These are phyloP conservation scores for Prinsepia uniflora DNA, from an alignment of 306 rosid species.

Conservation along the genomic window DNA sequence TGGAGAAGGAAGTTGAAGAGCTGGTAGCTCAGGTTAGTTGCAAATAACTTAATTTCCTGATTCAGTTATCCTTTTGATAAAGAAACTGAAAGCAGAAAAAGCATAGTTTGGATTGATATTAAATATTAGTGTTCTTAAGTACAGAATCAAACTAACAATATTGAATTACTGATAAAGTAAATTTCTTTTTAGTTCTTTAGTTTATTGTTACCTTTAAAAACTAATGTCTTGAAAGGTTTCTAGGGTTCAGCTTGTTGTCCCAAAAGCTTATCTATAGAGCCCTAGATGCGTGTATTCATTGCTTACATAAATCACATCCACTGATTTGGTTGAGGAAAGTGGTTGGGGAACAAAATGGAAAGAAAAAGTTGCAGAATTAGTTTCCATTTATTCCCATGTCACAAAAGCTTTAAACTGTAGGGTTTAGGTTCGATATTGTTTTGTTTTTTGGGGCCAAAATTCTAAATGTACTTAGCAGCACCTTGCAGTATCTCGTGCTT, in stretches of 20 bases:
- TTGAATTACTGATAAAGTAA: background rate
- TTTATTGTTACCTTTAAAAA: background rate
- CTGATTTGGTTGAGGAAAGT: background rate
- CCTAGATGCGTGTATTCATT: background rate
- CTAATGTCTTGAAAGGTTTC: background rate
- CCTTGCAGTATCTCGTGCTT: too few relatives aligned
- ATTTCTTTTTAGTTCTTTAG: background rate
- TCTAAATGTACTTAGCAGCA: too few relatives aligned
- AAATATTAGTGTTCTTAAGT: background rate
- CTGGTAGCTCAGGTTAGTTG: slow-evolving; percentile 72
- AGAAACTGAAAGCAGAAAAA: background rate
- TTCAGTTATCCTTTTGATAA: background rate
- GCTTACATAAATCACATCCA: background rate
- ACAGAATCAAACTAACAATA: background rate
- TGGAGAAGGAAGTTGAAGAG: slow-evolving; percentile 87
- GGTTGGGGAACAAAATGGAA: too few relatives aligned
- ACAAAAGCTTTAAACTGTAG: too few relatives aligned
- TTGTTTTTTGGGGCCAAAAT: too few relatives aligned
- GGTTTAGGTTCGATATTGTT: too few relatives aligned
- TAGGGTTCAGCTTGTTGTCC: background rate
- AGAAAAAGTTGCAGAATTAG: too few relatives aligned
- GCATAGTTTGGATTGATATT: background rate
- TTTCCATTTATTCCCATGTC: too few relatives aligned
- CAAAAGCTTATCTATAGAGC: background rate
- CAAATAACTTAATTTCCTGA: background rate